Evolutionary conservation across 192 early-diverging fungal species (phyloP).

Genomic region (Lunasporangiospora selenospora): DNA sequence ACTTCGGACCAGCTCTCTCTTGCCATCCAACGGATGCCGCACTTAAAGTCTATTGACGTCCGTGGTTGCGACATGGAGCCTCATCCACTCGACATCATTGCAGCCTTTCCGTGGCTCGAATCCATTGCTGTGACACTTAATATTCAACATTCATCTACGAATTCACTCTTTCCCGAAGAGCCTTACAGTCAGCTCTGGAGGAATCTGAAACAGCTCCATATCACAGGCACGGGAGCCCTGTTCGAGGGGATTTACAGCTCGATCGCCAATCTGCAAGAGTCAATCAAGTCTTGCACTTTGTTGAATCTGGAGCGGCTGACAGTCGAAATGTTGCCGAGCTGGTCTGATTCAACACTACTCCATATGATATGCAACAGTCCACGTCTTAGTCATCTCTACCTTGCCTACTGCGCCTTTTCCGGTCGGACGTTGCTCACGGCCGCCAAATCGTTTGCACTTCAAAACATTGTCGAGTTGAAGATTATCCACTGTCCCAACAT

Average conservation of each 20-base stretch:
- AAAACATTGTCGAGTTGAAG: no score
- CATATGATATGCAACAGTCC: not conserved
- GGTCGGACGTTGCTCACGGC: no score
- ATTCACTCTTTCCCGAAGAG: no score
- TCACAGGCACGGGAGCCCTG: not conserved
- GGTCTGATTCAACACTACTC: not conserved
- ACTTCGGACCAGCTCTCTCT: no score
- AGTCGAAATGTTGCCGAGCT: not conserved
- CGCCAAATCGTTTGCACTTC: no score
- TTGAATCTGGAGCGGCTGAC: not conserved
- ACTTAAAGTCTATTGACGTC: slow-evolving; percentile 7
- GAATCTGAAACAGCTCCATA: not conserved
- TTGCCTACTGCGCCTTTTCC: no score
- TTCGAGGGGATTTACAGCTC: not conserved
- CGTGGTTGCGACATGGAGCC: not conserved
- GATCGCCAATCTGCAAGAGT: not conserved
- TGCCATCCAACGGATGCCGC: not conserved
- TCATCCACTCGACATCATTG: slow-evolving; percentile 6
- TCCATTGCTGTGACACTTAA: slow-evolving; percentile 17
- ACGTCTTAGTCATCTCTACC: no score
- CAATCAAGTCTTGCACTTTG: not conserved
- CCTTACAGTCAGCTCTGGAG: not conserved
- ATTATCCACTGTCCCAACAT: no score
- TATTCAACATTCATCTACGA: no score
- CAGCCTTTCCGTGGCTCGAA: not conserved